Percentiles rank a stretch among this genome's conserved stretches.
Conservation (phyloP, 345 rosid species). For the Eucalyptus virginea region DNA sequence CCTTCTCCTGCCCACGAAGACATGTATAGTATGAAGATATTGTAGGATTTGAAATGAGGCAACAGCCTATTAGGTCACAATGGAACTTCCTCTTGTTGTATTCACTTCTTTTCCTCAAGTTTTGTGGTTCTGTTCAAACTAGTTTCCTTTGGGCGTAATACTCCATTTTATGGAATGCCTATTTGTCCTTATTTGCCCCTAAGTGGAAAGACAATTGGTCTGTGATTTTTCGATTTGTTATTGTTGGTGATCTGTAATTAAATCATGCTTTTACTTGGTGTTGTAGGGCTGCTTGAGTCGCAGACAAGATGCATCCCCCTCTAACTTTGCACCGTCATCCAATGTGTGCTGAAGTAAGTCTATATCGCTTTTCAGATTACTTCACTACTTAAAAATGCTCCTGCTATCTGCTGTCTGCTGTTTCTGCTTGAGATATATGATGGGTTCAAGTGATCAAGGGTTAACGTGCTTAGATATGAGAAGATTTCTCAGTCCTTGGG, state of each 20-base stretch:
- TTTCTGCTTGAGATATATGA: not conserved
- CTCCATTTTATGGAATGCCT: not conserved
- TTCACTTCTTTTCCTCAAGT: not conserved
- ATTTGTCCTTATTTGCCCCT: not conserved
- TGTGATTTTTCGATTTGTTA: not conserved
- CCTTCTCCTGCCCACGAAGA: not conserved
- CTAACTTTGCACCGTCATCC: slow-evolving; percentile 86
- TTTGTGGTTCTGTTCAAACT: not conserved
- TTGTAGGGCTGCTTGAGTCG: not conserved
- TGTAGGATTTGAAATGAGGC: not conserved
- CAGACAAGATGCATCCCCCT: slow-evolving; percentile 76
- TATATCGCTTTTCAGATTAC: not conserved
- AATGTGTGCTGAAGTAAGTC: slow-evolving; percentile 81
- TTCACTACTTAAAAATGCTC: not conserved
- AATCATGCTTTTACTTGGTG: not conserved
- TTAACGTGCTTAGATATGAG: not conserved
- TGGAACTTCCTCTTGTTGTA: not conserved
- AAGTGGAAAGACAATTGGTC: not conserved
- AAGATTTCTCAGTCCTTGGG: not conserved
- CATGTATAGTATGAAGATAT: not conserved
- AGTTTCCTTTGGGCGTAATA: not conserved
- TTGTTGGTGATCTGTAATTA: not conserved
- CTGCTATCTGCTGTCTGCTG: not conserved
- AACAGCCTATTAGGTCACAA: not conserved
- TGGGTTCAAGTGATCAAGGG: not conserved